Percentiles rank a stretch among this genome's conserved stretches.
These are phyloP conservation scores for Furcasterigmium furcatum DNA, from an alignment of 2,329 filamentous ascomycete genomes.

Conservation along the genomic window DNA sequence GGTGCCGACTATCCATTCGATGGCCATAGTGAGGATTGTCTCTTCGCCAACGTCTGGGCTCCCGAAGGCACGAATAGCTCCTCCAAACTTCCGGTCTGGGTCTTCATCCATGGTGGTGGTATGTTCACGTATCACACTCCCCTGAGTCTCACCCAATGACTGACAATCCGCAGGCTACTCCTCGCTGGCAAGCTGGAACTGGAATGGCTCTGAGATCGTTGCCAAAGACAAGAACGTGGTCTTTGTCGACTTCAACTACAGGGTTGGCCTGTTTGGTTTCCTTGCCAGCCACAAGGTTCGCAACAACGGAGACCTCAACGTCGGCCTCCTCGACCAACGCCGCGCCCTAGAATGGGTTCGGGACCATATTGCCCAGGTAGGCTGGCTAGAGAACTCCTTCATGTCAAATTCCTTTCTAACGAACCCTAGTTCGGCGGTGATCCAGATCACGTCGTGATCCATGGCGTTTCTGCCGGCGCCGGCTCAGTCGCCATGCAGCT, in stretches of 20 bases:
- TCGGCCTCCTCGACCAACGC: slow-evolving; percentile 61
- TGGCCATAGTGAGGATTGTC: slow-evolving; percentile 57
- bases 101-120: slow-evolving; percentile 51
- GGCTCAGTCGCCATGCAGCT: slow-evolving; percentile 54
- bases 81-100: slow-evolving; percentile 63
- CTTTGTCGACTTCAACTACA: slow-evolving; percentile 60
- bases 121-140: neutral
- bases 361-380: slow-evolving; percentile 48
- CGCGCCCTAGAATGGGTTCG: slow-evolving; percentile 59
- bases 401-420: neutral
- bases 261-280: slow-evolving; percentile 61
- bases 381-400: too few species aligned
- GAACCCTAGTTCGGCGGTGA: slow-evolving; percentile 51
- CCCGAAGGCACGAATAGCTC: slow-evolving; percentile 47
- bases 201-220: slow-evolving; percentile 46
- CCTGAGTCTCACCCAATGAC: neutral
- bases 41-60: slow-evolving; percentile 65
- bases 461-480: slow-evolving; percentile 59
- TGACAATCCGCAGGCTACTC: slow-evolving; percentile 33
- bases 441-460: slow-evolving; percentile 54
- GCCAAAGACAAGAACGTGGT: slow-evolving; percentile 39
- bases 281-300: slow-evolving; percentile 54
- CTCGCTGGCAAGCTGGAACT: slow-evolving; percentile 45
- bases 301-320: slow-evolving; percentile 56
- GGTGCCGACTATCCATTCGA: slow-evolving; percentile 23